Evolutionary conservation across 805 yeast species (phyloP), one percentile per base, ranked within the genome.

Genomic region (Cephaloascus fragrans): DNA sequence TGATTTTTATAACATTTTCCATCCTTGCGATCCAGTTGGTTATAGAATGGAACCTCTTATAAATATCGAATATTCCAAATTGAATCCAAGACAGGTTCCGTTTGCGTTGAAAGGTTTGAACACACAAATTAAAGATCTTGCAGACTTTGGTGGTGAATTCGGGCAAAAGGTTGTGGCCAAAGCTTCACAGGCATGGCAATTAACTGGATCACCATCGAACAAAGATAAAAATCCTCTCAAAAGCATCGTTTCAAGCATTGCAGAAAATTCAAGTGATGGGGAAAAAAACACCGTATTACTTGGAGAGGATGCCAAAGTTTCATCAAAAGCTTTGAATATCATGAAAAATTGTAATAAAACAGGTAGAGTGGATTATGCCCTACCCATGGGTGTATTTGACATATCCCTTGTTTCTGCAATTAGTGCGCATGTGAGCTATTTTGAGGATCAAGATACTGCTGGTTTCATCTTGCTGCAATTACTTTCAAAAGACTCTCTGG

Each of bases 11-110:
- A 90, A 90, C 52, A 61, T 93, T 4, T 87, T 83, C 61, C 95
- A 90, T 48, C 85, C 90, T 0, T 81, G 94, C 46, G 98, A 90
- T 53, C 96, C 97, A 1, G 80, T 93, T 32, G 89, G 90, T 0
- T 87, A 89, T 50, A 66, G 97, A 40, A 60, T 89, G 41, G 98
- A 90, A 56, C 98, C 98, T 1, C 61, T 90, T 41, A 71, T 89
- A 4, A 59, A 65, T 43, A 64, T 69, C 17, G 58, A 52, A 43
- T 66, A 80, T 45, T 61, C 77, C 0, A 53, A 63, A 6, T 58
- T 69, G 40, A 66, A 69, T 44, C 84, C 90, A 0, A 75, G 67
- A 39, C 59, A 61, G 15, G 68, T 83, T 14, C 82, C 85, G 1
- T 77, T 71, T 47, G 75, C 75, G 0, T 57, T 59, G 5, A 62